Conservation (phyloP, 495 filamentous ascomycete species). For the Saxophila tyrrhenica region DNA sequence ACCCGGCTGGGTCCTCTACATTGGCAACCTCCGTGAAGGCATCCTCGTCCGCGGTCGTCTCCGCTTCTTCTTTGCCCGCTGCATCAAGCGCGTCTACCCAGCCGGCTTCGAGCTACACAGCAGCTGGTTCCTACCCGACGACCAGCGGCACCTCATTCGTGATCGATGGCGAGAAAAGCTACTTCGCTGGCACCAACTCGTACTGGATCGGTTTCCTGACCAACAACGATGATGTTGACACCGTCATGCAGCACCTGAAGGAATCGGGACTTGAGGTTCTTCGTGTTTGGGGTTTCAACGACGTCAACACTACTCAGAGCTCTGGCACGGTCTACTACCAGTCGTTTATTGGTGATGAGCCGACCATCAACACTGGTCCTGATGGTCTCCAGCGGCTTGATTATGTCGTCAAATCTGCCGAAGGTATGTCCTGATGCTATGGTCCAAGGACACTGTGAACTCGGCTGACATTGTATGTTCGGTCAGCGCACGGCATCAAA, state of each 20-base stretch:
- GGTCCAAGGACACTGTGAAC: too few relatives aligned
- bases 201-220: slow-evolving; percentile 59
- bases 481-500: slow-evolving; percentile 15
- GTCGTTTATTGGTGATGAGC: slow-evolving; percentile 24
- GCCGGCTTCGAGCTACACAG: not conserved
- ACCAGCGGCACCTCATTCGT: slow-evolving; percentile 41
- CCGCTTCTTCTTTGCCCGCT: too few relatives aligned
- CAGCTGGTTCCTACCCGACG: not conserved
- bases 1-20: too few relatives aligned
- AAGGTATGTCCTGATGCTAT: not conserved
- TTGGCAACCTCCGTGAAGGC: too few relatives aligned
- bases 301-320: slow-evolving; percentile 1
- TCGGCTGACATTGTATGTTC: not conserved
- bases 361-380: slow-evolving; percentile 25
- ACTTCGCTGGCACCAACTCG: slow-evolving; percentile 59
- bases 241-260: slow-evolving; percentile 19
- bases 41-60: too few relatives aligned
- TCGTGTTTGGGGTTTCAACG: slow-evolving; percentile 19
- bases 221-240: slow-evolving; percentile 16
- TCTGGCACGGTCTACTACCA: slow-evolving; percentile 28
- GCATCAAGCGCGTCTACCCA: too few relatives aligned
- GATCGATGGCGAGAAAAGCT: slow-evolving; percentile 47
- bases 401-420: slow-evolving; percentile 12
- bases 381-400: slow-evolving; percentile 15
- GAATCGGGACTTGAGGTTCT: slow-evolving; percentile 44